phyloP scores from a whole-genome alignment of 108 stramenopile species.

The Cyclotella cryptica region DNA sequence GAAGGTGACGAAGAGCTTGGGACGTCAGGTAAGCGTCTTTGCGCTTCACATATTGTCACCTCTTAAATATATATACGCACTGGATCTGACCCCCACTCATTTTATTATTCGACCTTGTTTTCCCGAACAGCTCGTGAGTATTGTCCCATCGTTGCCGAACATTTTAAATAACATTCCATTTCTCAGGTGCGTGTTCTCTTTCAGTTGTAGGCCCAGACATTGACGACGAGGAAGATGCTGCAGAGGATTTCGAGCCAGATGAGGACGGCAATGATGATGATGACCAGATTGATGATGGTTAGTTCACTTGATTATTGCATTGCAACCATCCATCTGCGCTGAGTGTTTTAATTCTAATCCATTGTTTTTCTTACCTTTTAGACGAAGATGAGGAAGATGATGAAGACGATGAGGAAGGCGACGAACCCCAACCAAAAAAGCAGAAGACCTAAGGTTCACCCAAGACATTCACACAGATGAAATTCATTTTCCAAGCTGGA shows the following conservation, averaged over 20 bases:
- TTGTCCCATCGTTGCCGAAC: not conserved
- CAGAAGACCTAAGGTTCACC: constrained; percentile 22
- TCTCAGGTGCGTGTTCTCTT: not conserved
- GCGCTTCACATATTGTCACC: too few species aligned
- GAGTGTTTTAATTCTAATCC: not conserved
- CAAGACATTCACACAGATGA: constrained; percentile 13
- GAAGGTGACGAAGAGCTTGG: constrained; percentile 20
- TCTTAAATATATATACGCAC: too few species aligned
- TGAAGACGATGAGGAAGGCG: constrained; percentile 14
- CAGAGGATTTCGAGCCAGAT: constrained; percentile 27
- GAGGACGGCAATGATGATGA: constrained; percentile 15
- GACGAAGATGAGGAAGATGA: constrained; percentile 21
- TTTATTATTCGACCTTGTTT: not conserved
- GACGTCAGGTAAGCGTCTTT: not conserved
- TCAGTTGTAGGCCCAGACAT: constrained; percentile 33
- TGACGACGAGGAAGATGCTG: constrained; percentile 26
- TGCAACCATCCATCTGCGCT: not conserved
- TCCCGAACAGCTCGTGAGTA: constrained; percentile 10
- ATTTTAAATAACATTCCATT: not conserved
- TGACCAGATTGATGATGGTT: constrained; percentile 15
- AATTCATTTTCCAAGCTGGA: not conserved
- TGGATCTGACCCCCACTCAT: too few species aligned
- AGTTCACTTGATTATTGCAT: too few species aligned
- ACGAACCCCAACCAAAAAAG: constrained; percentile 21
- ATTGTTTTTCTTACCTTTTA: not conserved